phyloP scores from a whole-genome alignment of 139 green algal genomes.

The Pleodorina starrii region DNA sequence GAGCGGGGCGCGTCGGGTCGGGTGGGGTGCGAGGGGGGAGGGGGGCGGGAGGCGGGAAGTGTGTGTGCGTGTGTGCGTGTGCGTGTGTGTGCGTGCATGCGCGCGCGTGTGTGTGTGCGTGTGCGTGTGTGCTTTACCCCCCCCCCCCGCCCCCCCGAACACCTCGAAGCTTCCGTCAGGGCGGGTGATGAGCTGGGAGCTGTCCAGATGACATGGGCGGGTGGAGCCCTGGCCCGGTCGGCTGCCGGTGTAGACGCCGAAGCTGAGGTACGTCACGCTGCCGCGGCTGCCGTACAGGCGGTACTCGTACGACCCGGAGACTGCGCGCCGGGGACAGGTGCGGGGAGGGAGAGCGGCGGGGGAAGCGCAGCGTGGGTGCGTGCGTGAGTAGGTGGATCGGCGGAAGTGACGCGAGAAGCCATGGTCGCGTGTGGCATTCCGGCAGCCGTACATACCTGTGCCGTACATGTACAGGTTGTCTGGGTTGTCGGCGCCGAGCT shows the following conservation, averaged over 20 bases:
- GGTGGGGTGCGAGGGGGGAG: neutral
- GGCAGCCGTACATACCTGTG: slow-evolving; percentile 39
- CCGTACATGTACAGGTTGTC: slow-evolving; percentile 57
- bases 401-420: no score
- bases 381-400: no score
- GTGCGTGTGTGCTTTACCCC: neutral
- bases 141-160: neutral
- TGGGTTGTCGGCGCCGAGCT: slow-evolving; percentile 54
- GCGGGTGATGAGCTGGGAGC: slow-evolving; percentile 19
- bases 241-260: slow-evolving; percentile 48
- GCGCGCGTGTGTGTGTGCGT: neutral
- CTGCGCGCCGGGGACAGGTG: neutral
- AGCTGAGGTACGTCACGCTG: slow-evolving; percentile 47
- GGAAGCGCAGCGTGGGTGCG: no score
- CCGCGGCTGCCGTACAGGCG: slow-evolving; percentile 43
- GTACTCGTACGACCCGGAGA: slow-evolving; percentile 35
- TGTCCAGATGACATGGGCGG: slow-evolving; percentile 13
- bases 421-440: no score
- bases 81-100: neutral
- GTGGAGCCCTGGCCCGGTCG: slow-evolving; percentile 31
- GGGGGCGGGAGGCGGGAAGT: neutral
- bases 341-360: no score
- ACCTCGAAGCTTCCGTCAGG: slow-evolving; percentile 43
- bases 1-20: neutral
- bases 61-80: neutral